Evolutionary conservation across 129 eudicot genomes (phyloP).

Genomic region (Dittrichia graveolens): DNA sequence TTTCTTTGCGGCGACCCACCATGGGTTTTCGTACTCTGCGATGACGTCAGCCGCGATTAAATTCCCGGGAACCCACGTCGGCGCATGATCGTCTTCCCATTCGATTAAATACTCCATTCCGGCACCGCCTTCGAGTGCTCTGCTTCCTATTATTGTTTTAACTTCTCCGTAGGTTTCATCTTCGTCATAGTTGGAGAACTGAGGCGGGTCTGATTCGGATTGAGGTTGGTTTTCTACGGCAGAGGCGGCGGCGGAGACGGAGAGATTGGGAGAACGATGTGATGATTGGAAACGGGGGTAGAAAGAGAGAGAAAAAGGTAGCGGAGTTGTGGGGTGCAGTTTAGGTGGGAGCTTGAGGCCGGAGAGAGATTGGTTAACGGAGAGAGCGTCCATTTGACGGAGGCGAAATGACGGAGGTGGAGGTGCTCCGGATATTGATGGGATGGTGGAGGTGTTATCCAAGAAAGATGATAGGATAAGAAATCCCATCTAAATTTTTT

Average conservation of each 20-base stretch:
- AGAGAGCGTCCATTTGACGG: constrained; percentile 52
- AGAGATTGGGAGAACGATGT: constrained; percentile 27
- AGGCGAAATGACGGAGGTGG: constrained; percentile 16
- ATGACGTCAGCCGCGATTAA: constrained; percentile 74
- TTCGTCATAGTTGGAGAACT: constrained; percentile 55
- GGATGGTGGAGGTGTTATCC: constrained; percentile 6
- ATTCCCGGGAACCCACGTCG: constrained; percentile 88
- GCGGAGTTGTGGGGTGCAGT: constrained; percentile 34
- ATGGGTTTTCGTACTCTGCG: constrained; percentile 85
- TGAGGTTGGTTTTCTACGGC: constrained; percentile 46
- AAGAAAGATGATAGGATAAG: constrained; percentile 49
- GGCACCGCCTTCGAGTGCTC: constrained; percentile 46
- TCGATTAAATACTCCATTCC: constrained; percentile 87
- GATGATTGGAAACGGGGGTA: constrained; percentile 30
- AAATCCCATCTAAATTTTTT: constrained; percentile 42
- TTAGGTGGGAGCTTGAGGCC: constrained; percentile 48
- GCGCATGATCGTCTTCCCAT: constrained; percentile 91
- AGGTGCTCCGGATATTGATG: constrained; percentile 5
- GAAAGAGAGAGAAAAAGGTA: constrained; percentile 33
- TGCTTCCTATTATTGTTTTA: constrained; percentile 69
- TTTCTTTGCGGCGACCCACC: constrained; percentile 89
- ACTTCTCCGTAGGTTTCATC: constrained; percentile 93
- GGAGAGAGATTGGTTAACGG: constrained; percentile 53
- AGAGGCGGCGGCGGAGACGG: constrained; percentile 43
- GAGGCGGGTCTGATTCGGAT: constrained; percentile 34